Evolutionary conservation across 108 stramenopile species (phyloP).

Genomic region (Nitzschia sp.): DNA sequence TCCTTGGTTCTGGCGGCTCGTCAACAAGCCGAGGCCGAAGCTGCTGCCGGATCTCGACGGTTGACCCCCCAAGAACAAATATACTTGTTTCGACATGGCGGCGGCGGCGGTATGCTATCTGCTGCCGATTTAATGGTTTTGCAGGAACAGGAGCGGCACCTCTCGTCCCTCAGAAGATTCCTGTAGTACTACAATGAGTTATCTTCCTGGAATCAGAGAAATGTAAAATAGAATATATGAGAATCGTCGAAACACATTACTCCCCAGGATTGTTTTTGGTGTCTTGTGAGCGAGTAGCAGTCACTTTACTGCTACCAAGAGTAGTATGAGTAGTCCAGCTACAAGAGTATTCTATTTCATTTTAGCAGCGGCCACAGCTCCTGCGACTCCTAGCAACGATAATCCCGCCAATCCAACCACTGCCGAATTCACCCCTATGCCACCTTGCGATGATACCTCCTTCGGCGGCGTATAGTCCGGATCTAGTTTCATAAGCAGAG

Average conservation of each 20-base stretch:
- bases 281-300: too few relatives aligned
- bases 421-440: not conserved
- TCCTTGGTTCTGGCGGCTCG: not conserved
- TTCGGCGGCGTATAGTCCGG: constrained; percentile 31
- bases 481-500: constrained; percentile 32
- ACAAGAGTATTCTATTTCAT: constrained; percentile 4
- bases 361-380: not conserved
- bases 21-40: constrained; percentile 1
- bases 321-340: too few relatives aligned
- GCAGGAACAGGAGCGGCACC: not conserved
- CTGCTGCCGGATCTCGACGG: not conserved
- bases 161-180: too few relatives aligned
- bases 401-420: not conserved
- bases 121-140: not conserved
- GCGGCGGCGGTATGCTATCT: not conserved
- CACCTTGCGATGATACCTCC: not conserved
- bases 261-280: too few relatives aligned
- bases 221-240: too few relatives aligned
- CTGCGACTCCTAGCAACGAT: not conserved
- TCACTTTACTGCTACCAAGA: too few relatives aligned
- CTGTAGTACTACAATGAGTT: too few relatives aligned
- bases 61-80: not conserved
- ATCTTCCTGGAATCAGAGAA: too few relatives aligned
- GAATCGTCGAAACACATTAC: too few relatives aligned
- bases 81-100: not conserved